Base-by-base conservation (phyloP, 2,329 filamentous ascomycete genomes). In the Colletotrichum kahawae region DNA sequence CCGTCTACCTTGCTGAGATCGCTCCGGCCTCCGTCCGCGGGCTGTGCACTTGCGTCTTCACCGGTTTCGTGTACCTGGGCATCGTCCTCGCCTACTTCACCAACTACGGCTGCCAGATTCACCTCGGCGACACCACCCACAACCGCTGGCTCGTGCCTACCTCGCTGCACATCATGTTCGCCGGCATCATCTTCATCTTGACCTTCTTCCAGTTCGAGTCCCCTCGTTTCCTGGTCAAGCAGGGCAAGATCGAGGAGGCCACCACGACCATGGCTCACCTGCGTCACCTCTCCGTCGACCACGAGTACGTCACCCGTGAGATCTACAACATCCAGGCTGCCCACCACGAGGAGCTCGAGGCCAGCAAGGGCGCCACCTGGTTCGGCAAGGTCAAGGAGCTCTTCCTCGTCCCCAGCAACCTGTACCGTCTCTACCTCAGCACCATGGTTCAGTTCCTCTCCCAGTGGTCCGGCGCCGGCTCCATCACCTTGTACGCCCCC, bases 81-180 rank as follows among this genome's bases (percentile, higher is more conserved):
- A 95, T 95, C 76, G 93, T 96, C 79, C 87, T 96, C 18, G 93
- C 93, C 10, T 96, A 95, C 84, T 96, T 95, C 79, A 91, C 93
- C 74, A 94, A 92, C 82, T 93, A 92, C 80, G 92, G 92, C 73
- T 87, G 85, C 69, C 82, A 87, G 71, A 69, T 91, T 57, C 85
- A 91, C 81, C 84, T 92, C 27, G 82, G 84, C 29, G 85, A 87
- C 64, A 78, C 81, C n/a, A 86, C 84, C 4, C 83, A 86, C 71
- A 85, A 86, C 69, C 87, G 88, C 77, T 92, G 90, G 90, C 88
- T 93, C 57, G 90, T 95, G 0, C 94, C 94, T 0, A 95, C 93
- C 56, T 92, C 91, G 78, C 86, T 96, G 72, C 94, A 96, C 81
- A 87, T 96, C 82, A 95, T 95, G 80, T 95, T 96, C 80, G 92